Evolutionary conservation across 192 early-diverging fungal genomes (phyloP), one percentile per base, ranked within the genome.

Genomic region (Podochytrium sp.): DNA sequence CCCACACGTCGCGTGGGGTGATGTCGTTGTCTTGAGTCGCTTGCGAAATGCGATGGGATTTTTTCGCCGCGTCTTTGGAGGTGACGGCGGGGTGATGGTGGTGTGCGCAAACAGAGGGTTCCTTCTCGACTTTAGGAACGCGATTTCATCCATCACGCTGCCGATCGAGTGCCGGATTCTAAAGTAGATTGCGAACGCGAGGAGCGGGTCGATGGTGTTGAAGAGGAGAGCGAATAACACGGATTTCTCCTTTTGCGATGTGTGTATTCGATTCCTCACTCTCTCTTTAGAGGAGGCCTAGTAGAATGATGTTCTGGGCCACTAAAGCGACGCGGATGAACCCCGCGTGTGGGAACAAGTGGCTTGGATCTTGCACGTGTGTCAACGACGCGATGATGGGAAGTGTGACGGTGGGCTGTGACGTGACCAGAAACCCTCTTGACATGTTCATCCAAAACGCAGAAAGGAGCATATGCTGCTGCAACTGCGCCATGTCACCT

Each of bases 121-220:
- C 5, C 56, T 1, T n/a, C 30, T 2, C 1, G 50, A 20, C 33
- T 76, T 76, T 3, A 76, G 39, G 38, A 61, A 70, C n/a, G 14
- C 20, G 57, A 76, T 68, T 63, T 70, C 66, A 37, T 76, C 75
- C 23, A 59, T 41, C 14, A 76, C 62, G 4, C 57, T 62, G 2
- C 63, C 62, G n/a, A 76, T 10, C 16, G 66, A 60, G 39, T 76
- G 75, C 75, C 75, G 71, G 1, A 70, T 12, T 0, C 66, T 67
- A 63, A 76, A 76, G 41, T 76, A 76, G 29, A 76, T 50, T 27
- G 65, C 52, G 59, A 76, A 76, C 25, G 66, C 75, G 14, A 70
- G 4, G 1, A 76, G 56, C 1, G 75, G 75, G 40, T 76, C 41
- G 5, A 76, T 30, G 10, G 57, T 16, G 38, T 47, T 50, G 59